Evolutionary conservation across 1,284 basidiomycete species (phyloP), one percentile per base, ranked within the genome.

Genomic region (Ustilago lituana): DNA sequence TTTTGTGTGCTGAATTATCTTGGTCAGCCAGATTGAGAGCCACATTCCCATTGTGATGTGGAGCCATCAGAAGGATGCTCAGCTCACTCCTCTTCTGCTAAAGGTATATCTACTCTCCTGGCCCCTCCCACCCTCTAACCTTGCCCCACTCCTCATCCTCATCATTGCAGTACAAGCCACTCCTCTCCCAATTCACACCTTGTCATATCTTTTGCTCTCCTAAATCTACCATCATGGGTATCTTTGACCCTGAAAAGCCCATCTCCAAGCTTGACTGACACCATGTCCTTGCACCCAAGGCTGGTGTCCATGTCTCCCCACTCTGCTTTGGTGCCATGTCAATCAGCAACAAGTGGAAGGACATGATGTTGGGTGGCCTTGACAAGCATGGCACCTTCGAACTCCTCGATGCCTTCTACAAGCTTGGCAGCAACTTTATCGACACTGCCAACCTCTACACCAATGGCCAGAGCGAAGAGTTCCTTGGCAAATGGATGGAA

Each of bases 401-500:
- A 17, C 56, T 75, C 29, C 66, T 75, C 26, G 73, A 75, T 45
- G 46, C 56, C 14, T 75, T 70, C 32, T 60, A 65, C 61, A 62
- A 66, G 41, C 54, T 54, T 14, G 87, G 15, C 24, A 72, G 76
- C 11, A 87, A 87, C 68, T 87, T 87, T 50, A 86, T 88, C 56
- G 87, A 88, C 59, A 88, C 86, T 0, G 83, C 87, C 11, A 86
- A 85, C 51, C 67, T 39, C 32, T 87, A 86, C 58, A 85, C 87
- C 51, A 83, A 86, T 32, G 87, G 85, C 41, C 77, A 83, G 2
- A 86, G 85, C 4, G 88, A 89, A 65, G 74, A 79, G 36, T 85
- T 87, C 56, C 85, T 88, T 32, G 88, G 88, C 1, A 87, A 87
- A 74, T 89, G 88, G 88, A 85, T 84, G 36, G 85, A 87, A 51